Evolutionary conservation across 495 filamentous ascomycete genomes (phyloP).

Genomic region (Viridothelium virens): DNA sequence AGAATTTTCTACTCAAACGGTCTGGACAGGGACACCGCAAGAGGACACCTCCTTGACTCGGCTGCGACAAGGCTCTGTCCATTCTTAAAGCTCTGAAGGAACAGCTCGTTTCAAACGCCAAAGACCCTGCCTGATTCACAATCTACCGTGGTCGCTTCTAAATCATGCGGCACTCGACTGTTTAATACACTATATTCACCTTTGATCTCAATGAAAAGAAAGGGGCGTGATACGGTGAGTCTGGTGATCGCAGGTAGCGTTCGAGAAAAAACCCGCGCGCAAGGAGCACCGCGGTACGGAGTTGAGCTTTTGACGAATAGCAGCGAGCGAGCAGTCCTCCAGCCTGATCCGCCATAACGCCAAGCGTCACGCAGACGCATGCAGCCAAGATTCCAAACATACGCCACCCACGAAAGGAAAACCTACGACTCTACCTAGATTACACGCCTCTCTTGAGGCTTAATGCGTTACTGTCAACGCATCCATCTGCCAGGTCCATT

Average conservation of each 20-base stretch:
- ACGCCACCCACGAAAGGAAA: not conserved
- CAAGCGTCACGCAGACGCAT: conserved; percentile 6
- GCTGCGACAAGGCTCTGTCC: not conserved
- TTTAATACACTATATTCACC: not conserved
- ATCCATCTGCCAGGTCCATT: not conserved
- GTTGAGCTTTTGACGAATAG: conserved; percentile 1
- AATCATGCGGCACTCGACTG: not conserved
- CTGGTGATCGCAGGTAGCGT: not conserved
- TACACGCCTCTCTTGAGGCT: not conserved
- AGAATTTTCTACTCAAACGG: not conserved
- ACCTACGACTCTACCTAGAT: not conserved
- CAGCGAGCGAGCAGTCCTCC: not conserved
- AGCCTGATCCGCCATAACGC: conserved; percentile 6
- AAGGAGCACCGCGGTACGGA: conserved; percentile 6
- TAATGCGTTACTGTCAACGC: not conserved
- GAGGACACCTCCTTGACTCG: too few species aligned
- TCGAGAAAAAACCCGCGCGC: conserved; percentile 4
- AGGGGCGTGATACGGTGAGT: not conserved
- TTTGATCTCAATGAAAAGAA: not conserved
- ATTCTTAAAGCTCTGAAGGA: not conserved
- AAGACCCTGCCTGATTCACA: not conserved
- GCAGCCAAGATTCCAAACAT: not conserved
- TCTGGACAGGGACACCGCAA: too few species aligned
- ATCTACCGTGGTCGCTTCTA: not conserved
- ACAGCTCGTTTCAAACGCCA: not conserved